Base-by-base conservation (phyloP, 1,139 yeast genomes). In the Scheffersomyces cryptocercus region DNA sequence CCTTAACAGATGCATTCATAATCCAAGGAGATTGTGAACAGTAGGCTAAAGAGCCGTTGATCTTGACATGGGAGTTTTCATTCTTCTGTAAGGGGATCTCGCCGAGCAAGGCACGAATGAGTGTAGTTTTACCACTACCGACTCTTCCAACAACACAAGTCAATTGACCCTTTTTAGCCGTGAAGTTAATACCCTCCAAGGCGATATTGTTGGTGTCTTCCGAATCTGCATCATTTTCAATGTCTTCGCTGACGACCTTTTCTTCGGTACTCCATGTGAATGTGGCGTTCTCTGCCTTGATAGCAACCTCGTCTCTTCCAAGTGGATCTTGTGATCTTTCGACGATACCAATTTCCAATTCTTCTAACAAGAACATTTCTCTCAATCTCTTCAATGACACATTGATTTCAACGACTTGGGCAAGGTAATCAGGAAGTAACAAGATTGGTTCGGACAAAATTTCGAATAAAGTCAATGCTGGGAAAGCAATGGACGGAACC, bases 401-500 rank as follows among this genome's bases (percentile, higher is more conserved):
- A 35, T 59, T 61, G 2, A 62, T 58, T 49, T 70, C 71, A 16
- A 65, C 62, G n/a, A 63, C 46, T 41, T 56, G 52, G 4, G 67
- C 54, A 42, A 69, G 56, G 10, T 63, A 56, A 31, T 57, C 47
- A 3, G 77, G 77, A 41, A 72, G 57, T 43, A 60, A 48, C 41
- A 66, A 53, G 42, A 72, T 61, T 8, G 75, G 75, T 28, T 61
- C 68, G 4, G 71, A 57, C 40, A 72, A 58, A 42, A 67, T 53
- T 28, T 61, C 67, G 48, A 72, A 70, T 35, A 72, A 56, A 1
- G 73, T 58, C 49, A 70, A 60, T 0, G 74, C 69, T 7, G 77
- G 77, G 54, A 72, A 71, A 10, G 69, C 58, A 35, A 68, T 62
- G 9, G 66, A 64, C 2, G 77, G 75, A 3, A 70, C 62, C 43